Evolutionary conservation across 305 asterid species (phyloP).

Genomic region (Fraxinus angustifolia): DNA sequence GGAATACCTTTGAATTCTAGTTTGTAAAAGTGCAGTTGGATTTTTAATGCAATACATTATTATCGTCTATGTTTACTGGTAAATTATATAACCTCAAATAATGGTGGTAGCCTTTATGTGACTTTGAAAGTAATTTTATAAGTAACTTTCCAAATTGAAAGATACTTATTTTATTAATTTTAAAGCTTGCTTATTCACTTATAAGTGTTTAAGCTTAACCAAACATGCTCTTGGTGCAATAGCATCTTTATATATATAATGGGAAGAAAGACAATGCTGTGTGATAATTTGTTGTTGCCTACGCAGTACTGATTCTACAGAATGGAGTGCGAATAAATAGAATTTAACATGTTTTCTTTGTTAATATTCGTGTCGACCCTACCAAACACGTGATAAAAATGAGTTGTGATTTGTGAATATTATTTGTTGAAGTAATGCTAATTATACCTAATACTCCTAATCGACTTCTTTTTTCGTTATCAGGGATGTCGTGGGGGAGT

Average conservation of each 20-base stretch:
- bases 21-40: background rate
- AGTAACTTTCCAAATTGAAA: background rate
- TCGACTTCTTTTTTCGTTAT: background rate
- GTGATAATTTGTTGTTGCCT: background rate
- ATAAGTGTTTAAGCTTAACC: background rate
- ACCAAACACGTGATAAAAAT: background rate
- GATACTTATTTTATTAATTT: no score
- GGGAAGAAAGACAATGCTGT: background rate
- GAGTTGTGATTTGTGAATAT: background rate
- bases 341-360: background rate
- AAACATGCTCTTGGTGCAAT: background rate
- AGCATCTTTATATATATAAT: background rate
- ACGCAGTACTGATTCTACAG: background rate
- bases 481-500: conserved; percentile 94
- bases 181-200: background rate
- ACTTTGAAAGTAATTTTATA: background rate
- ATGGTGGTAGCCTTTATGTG: background rate
- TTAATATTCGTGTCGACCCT: background rate
- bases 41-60: background rate
- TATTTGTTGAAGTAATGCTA: background rate
- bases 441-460: background rate
- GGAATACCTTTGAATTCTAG: background rate
- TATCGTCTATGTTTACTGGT: background rate
- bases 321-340: background rate
- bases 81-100: background rate